A percentile compares a stretch with the other conserved stretches of the same genome.
Conservation (phyloP, 495 filamentous ascomycete species). For the Daldinia grandis region DNA sequence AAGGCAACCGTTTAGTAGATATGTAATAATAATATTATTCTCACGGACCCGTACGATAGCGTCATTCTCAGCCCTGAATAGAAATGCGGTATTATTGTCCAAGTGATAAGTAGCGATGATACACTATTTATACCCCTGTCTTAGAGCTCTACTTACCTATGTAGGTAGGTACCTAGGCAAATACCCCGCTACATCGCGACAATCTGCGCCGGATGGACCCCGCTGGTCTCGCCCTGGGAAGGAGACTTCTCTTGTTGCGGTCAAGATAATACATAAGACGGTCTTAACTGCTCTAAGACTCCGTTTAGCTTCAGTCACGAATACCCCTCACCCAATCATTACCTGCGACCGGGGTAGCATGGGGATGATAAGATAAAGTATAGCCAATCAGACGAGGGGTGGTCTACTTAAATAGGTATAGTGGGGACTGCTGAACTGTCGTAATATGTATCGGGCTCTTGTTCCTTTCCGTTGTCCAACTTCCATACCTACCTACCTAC, state of each 20-base stretch:
- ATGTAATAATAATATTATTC: neutral
- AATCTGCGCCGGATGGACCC: constrained; percentile 32
- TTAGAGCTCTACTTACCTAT: constrained; percentile 8
- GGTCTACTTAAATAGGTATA: constrained; percentile 5
- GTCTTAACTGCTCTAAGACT: constrained; percentile 2
- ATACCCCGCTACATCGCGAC: constrained; percentile 30
- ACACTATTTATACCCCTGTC: constrained; percentile 14
- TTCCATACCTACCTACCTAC: no score
- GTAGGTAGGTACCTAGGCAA: neutral
- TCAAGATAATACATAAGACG: constrained; percentile 8
- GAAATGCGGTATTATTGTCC: constrained; percentile 37
- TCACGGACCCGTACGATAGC: constrained; percentile 10
- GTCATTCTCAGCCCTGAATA: constrained; percentile 23
- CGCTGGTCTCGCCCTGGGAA: constrained; percentile 2
- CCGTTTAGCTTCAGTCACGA: constrained; percentile 11
- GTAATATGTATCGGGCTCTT: constrained; percentile 24
- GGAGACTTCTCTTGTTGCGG: constrained; percentile 8
- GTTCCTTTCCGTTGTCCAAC: neutral
- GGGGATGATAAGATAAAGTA: constrained; percentile 27
- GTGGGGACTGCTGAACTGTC: constrained; percentile 29
- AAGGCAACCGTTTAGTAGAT: neutral
- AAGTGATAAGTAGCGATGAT: neutral
- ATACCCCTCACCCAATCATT: constrained; percentile 25
- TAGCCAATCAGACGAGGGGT: constrained; percentile 21
- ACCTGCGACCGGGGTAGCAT: constrained; percentile 1